Evolutionary conservation across 1,284 basidiomycete genomes (phyloP), one percentile per base, ranked within the genome.

Genomic region (Trichosporon sp.): DNA sequence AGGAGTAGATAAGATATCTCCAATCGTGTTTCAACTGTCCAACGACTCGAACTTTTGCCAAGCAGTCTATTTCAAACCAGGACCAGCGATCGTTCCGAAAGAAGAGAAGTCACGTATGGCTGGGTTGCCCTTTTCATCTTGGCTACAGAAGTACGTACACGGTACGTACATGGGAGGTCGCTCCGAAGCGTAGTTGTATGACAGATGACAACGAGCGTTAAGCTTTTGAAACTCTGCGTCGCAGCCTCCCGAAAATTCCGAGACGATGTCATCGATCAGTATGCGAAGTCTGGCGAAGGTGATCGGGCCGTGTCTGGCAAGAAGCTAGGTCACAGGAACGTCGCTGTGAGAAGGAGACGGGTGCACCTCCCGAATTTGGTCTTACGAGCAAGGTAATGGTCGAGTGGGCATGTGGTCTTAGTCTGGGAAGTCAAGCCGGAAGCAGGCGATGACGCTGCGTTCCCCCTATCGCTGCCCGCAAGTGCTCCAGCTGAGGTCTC

Each of bases 1-100:
- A 54, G 48, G 48, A 54, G 48, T 10, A 54, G 48, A 54, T 54
- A 54, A 54, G 48, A 54, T 54, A 54, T 54, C 48, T 54, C 48
- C 21, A 19, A 54, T 54, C 48, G 48, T 26, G 48, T 54, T 54
- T 54, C 48, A 54, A 26, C 48, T 21, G 48, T 12, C 43, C 43
- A 46, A 46, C 43, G 14, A 2, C 7, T 2, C 7, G 40, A 10
- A 2, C 14, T 46, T 46, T 46, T 46, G 43, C 43, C 43, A 46
- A 46, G 43, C 43, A n/a, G 43, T 16, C 43, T 16, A 46, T 54
- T 54, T 54, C 48, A 54, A 54, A 54, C 21, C 43, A 46, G 43
- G 43, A 16, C 14, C 43, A 46, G 16, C 43, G n/a, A 4, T 16
- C 5, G 14, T 46, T 10, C 43, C 2, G 10, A 46, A 46, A n/a